Conservation (phyloP, 1,284 basidiomycete species). For the Singerocomus rubriflavus region DNA sequence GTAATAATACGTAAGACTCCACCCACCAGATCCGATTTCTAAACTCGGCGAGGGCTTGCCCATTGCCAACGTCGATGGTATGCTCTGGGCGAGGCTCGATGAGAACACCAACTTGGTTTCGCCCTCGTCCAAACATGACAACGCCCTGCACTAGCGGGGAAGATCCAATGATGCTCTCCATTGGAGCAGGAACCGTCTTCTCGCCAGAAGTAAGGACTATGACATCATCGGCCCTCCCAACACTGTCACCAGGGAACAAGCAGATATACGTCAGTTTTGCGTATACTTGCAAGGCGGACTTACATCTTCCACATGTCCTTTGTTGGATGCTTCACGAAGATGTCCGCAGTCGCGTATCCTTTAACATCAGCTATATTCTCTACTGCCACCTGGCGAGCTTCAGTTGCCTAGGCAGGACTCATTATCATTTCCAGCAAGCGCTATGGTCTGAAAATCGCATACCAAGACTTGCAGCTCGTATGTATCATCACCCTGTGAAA, state of each 20-base stretch:
- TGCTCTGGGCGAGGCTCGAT: background rate
- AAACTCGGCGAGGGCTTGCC: background rate
- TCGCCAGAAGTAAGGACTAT: background rate
- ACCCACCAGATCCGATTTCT: background rate
- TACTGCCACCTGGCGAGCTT: background rate
- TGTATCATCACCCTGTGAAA: background rate
- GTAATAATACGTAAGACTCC: too few species aligned
- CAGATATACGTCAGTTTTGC: background rate
- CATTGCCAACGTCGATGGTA: background rate
- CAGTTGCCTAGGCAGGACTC: background rate
- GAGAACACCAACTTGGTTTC: background rate
- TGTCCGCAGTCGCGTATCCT: constrained; percentile 2
- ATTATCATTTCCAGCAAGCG: background rate
- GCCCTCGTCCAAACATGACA: background rate
- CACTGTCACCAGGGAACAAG: background rate
- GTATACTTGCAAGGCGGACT: background rate
- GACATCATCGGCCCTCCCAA: background rate
- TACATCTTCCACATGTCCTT: constrained; percentile 8
- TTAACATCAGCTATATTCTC: background rate
- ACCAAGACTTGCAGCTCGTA: constrained; percentile 7
- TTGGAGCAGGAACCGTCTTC: background rate
- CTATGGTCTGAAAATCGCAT: constrained; percentile 1
- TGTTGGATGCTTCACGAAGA: constrained; percentile 7
- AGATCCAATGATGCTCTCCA: background rate
- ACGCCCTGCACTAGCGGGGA: background rate